Base-by-base conservation (phyloP, 1,139 yeast genomes). In the Pichia sp. region DNA sequence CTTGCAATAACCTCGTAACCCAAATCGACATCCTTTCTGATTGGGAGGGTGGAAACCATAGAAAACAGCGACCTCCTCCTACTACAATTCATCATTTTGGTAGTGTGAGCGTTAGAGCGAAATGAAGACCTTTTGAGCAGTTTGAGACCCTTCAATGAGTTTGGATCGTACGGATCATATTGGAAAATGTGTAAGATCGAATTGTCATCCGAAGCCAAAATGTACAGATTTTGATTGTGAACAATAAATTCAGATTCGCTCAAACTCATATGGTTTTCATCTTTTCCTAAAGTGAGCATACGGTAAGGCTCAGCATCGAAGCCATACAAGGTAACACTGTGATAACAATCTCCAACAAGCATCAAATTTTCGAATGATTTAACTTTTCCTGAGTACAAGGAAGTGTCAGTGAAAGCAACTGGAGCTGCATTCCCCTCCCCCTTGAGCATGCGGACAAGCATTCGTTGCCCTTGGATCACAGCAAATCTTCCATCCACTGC, bases 251-350 rank as follows among this genome's bases (percentile, higher is more conserved):
- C 98, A 34, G 71, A 66, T 62, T 82, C 78, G 54, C 71, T 75
- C 1, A 87, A 87, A 63, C 84, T 87, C 45, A 87, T 72, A 16
- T 77, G 70, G 36, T 81, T 78, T 43, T 81, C 75, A 67, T 92
- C 96, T 64, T 87, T 87, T 8, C 96, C 93, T 53, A 95, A 72
- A 60, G 80, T 71, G 30, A 89, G 76, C 85, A 93, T 84, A 60
- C 97, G 75, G 69, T 88, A 92, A 1, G 99, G 99, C 64, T 93
- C 97, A 3, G 95, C 93, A 67, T 92, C 96, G 70, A 90, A 92
- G 1, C 97, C 98, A 30, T 85, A 85, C 55, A 95, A 76, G 77
- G 93, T 84, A 7, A 90, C 75, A 61, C 96, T 87, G 61, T 88
- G 87, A 69, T 84, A 76, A 0, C 90, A 77, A 70, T 93, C 99